Base-by-base conservation (phyloP, 345 rosid genomes). In the Rubroshorea leprosula region DNA sequence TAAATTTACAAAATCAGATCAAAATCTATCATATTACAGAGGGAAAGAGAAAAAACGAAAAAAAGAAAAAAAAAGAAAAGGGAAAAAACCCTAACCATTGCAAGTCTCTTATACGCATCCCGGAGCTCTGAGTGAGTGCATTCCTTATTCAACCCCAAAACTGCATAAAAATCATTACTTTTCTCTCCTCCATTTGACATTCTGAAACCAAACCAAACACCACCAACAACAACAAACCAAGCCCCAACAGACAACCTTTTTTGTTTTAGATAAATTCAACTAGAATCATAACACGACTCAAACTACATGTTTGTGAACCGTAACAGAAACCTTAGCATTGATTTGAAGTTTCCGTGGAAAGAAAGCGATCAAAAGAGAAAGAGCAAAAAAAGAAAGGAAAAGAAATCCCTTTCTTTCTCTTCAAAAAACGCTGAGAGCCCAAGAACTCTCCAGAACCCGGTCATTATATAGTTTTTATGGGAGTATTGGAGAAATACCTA, bases 51-150 rank as follows among this genome's bases (percentile, higher is more conserved):
- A 1, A 19, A 23, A 29, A 38, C 3, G 9, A 23, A 45, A 45
- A 51, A 2, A 46, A 9, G 23, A 3, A 0, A 3, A 8, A 8
- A 27, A 27, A 27, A 27, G 31, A 8, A 8, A 8, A 3, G 31
- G 41, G 1, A 35, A 49, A 8, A 18, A 51, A 65, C 54, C 62
- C 83, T 79, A 49, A 91, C 96, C 95, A 84, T 68, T 12, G 84
- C 96, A 70, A 92, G 95, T 68, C 83, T 88, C 82, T 81, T 92
- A 69, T 92, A 92, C 54, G 98, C 86, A 71, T 68, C 75, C 68
- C 74, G 83, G 62, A 92, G 84, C 78, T 92, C 98, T 54, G 84
- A 25, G 12, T 74, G 74, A 7, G 90, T 52, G 72, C 98, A 92
- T 76, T 86, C 93, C 64, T 78, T 82, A 46, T 72, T 54, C 82